phyloP scores from a whole-genome alignment of 202 grass and related monocot species.

The Eragrostis tef region DNA sequence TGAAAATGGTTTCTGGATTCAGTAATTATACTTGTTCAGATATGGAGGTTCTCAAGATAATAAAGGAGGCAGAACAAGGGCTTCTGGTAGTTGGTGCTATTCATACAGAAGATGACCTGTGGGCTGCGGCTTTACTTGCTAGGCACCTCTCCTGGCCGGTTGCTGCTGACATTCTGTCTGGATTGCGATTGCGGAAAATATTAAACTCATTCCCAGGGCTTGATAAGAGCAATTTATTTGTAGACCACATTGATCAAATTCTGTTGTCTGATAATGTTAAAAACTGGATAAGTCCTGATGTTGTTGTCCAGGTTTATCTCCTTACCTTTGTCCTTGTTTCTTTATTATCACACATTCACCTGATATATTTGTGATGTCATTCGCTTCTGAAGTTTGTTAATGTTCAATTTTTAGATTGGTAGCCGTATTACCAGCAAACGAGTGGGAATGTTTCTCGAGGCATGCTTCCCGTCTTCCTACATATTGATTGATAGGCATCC shows the following conservation, averaged over 20 bases:
- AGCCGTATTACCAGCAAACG: constrained; percentile 93
- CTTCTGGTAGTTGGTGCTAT: constrained; percentile 80
- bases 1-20: constrained; percentile 51
- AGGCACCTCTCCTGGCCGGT: constrained; percentile 90
- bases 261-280: constrained; percentile 78
- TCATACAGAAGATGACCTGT: constrained; percentile 79
- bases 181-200: constrained; percentile 73
- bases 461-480: constrained; percentile 75
- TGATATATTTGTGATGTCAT: constrained; percentile 36
- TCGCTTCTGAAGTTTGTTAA: constrained; percentile 34
- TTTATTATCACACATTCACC: constrained; percentile 7
- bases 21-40: constrained; percentile 52
- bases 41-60: constrained; percentile 67
- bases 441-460: constrained; percentile 69
- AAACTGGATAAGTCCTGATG: constrained; percentile 76
- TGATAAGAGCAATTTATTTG: constrained; percentile 59
- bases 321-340: constrained; percentile 16
- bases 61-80: constrained; percentile 68
- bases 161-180: constrained; percentile 86
- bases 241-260: constrained; percentile 84
- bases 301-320: constrained; percentile 77
- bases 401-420: constrained; percentile 73
- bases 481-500: constrained; percentile 85
- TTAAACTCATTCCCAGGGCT: constrained; percentile 55
- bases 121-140: constrained; percentile 68